A percentile compares a stretch with the other conserved stretches of the same genome.
phyloP scores from a whole-genome alignment of 2,329 filamentous ascomycete genomes.

The Ceratocystis ficicola region DNA sequence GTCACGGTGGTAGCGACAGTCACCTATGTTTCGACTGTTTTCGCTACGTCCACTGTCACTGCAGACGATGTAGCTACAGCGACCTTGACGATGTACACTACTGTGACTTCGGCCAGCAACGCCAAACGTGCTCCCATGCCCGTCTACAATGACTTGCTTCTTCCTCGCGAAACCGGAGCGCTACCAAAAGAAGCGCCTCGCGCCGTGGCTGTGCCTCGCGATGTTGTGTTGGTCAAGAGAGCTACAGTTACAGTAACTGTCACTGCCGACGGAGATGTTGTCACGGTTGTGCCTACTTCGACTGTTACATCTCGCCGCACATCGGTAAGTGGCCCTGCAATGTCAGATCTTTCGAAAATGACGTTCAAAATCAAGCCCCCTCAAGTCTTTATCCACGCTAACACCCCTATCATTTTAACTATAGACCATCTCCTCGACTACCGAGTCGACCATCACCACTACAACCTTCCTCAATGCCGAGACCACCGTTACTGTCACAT shows the following conservation, averaged over 20 bases:
- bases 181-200: slow-evolving; percentile 12
- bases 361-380: not conserved
- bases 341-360: not conserved
- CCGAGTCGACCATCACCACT: slow-evolving; percentile 25
- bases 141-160: slow-evolving; percentile 21
- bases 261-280: slow-evolving; percentile 27
- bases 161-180: slow-evolving; percentile 26
- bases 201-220: not conserved
- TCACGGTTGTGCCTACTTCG: slow-evolving; percentile 25
- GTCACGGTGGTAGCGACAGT: slow-evolving; percentile 29
- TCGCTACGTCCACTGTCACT: slow-evolving; percentile 32
- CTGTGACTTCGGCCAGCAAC: slow-evolving; percentile 28
- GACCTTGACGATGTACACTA: slow-evolving; percentile 30
- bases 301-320: slow-evolving; percentile 21
- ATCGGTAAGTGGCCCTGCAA: slow-evolving; percentile 1
- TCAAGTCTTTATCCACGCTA: not conserved
- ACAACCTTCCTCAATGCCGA: slow-evolving; percentile 28
- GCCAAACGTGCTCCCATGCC: slow-evolving; percentile 28
- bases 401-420: not conserved
- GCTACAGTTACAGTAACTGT: slow-evolving; percentile 28
- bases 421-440: slow-evolving; percentile 24
- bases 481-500: slow-evolving; percentile 32
- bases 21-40: slow-evolving; percentile 30
- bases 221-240: slow-evolving; percentile 15
- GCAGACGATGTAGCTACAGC: slow-evolving; percentile 29